Conservation (phyloP, 2,329 filamentous ascomycete species). For the Zymoseptoria passerinii region DNA sequence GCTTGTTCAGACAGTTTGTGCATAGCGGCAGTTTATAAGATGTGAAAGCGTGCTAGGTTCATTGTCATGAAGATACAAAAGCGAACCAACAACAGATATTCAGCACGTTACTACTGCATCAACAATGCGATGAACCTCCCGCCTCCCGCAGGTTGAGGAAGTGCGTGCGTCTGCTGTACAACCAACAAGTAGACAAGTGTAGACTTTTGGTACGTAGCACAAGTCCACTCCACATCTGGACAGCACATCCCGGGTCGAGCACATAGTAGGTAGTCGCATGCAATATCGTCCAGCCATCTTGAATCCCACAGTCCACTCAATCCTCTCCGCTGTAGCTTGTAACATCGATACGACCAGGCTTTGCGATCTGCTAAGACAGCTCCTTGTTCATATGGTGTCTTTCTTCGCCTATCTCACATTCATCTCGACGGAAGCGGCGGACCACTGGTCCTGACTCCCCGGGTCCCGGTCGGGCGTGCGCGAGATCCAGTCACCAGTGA, state of each 20-base stretch:
- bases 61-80: too few relatives aligned
- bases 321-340: background rate
- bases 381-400: background rate
- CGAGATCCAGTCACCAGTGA: background rate
- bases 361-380: background rate
- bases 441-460: background rate
- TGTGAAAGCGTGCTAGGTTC: background rate
- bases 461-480: too few relatives aligned
- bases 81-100: too few relatives aligned
- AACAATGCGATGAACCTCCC: too few relatives aligned
- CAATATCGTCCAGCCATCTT: background rate
- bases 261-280: background rate
- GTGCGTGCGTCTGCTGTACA: background rate
- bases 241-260: background rate
- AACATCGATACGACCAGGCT: background rate
- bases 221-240: background rate
- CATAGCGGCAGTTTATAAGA: background rate
- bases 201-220: background rate
- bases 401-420: background rate
- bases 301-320: background rate
- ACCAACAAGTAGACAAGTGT: background rate
- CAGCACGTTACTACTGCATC: too few relatives aligned
- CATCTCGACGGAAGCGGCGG: background rate
- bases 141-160: too few relatives aligned
- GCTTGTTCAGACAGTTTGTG: background rate